phyloP scores from a whole-genome alignment of 2,329 filamentous ascomycete species.

The Diaporthe capsici region DNA sequence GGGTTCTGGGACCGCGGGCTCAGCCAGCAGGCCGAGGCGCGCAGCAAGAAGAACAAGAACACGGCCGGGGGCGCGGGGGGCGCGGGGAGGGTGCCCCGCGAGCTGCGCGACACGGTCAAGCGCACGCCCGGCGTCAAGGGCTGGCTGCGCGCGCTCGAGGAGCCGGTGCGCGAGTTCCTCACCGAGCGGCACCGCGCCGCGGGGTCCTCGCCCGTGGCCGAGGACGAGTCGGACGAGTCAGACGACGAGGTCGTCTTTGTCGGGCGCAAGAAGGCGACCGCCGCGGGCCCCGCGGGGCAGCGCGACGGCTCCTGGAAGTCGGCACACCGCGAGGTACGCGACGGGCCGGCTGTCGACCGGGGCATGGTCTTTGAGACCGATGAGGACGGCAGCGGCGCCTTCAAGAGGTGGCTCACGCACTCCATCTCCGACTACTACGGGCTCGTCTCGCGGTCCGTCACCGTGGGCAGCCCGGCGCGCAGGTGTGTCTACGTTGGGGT shows the following conservation, averaged over 20 bases:
- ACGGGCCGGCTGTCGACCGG: slow-evolving; percentile 70
- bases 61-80: slow-evolving; percentile 56
- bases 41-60: slow-evolving; percentile 48
- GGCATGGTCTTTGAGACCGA: slow-evolving; percentile 86
- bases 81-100: slow-evolving; percentile 76
- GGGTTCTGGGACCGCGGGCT: slow-evolving; percentile 81
- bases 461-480: slow-evolving; percentile 77
- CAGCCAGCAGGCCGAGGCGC: slow-evolving; percentile 65
- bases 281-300: slow-evolving; percentile 42
- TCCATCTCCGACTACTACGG: slow-evolving; percentile 94
- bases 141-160: slow-evolving; percentile 87
- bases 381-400: slow-evolving; percentile 82
- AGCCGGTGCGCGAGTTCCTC: slow-evolving; percentile 85
- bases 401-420: slow-evolving; percentile 94
- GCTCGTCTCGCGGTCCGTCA: slow-evolving; percentile 85
- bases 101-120: slow-evolving; percentile 86
- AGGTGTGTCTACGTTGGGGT: slow-evolving; percentile 89
- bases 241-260: slow-evolving; percentile 96
- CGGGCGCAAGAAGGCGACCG: slow-evolving; percentile 74
- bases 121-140: slow-evolving; percentile 81
- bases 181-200: slow-evolving; percentile 64
- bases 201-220: slow-evolving; percentile 55
- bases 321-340: slow-evolving; percentile 66
- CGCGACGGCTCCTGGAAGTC: slow-evolving; percentile 61
- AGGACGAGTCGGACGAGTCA: slow-evolving; percentile 44